A percentile compares a stretch with the other conserved stretches of the same genome.
Conservation (phyloP, 2,329 filamentous ascomycete species). For the Xylariaceae sp. region DNA sequence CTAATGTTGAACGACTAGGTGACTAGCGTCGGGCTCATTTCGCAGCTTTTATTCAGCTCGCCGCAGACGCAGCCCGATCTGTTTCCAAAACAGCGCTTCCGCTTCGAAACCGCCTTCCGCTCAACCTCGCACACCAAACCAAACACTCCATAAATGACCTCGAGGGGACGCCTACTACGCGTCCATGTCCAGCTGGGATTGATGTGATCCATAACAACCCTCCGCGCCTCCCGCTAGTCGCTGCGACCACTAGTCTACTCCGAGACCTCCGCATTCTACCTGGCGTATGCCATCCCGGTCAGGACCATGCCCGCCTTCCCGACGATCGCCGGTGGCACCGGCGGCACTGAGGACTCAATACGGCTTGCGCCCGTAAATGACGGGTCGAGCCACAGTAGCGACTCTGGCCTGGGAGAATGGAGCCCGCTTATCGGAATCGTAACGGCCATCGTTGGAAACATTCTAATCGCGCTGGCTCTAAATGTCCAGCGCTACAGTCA, state of each 20-base stretch:
- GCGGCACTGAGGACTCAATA: conserved; percentile 20
- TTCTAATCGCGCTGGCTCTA: conserved; percentile 89
- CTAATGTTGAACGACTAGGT: not conserved
- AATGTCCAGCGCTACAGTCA: conserved; percentile 97
- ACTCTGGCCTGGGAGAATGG: conserved; percentile 62
- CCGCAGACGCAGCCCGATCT: conserved; percentile 6
- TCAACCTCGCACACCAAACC: not conserved
- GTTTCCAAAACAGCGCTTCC: conserved; percentile 2
- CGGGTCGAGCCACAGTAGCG: conserved; percentile 35
- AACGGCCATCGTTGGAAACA: conserved; percentile 86
- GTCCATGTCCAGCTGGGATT: conserved; percentile 15
- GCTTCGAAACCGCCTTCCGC: not conserved
- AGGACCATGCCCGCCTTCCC: conserved; percentile 22
- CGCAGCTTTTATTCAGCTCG: not conserved
- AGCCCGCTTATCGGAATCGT: conserved; percentile 92
- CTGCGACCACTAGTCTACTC: conserved; percentile 2
- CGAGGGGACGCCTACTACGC: conserved; percentile 9
- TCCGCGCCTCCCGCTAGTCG: conserved; percentile 16
- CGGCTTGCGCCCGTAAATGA: conserved; percentile 22
- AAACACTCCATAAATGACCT: conserved; percentile 13
- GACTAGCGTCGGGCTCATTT: not conserved
- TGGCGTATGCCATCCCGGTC: conserved; percentile 10
- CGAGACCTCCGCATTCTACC: conserved; percentile 1
- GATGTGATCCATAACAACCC: conserved; percentile 15
- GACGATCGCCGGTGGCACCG: conserved; percentile 14